Conservation (phyloP, 495 filamentous ascomycete species). For the Aspergillus incahuasiensis region DNA sequence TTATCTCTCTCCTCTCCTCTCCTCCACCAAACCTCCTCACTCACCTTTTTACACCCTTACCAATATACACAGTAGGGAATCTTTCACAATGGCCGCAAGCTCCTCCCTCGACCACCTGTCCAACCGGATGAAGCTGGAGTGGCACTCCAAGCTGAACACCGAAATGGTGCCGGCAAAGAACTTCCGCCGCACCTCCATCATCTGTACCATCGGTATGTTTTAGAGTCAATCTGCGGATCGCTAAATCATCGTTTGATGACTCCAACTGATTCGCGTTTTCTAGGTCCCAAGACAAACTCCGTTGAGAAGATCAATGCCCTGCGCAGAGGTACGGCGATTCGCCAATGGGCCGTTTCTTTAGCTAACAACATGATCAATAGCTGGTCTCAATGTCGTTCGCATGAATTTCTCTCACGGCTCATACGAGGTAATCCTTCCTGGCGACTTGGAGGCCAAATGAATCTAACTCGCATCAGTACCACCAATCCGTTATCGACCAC, state of each 20-base stretch:
- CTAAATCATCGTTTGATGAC: not conserved
- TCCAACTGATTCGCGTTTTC: slow-evolving; percentile 8
- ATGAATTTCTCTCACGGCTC: slow-evolving; percentile 99
- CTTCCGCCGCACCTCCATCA: slow-evolving; percentile 95
- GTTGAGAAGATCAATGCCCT: slow-evolving; percentile 93
- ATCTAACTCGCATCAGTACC: slow-evolving; percentile 50
- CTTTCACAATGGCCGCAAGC: slow-evolving; percentile 41
- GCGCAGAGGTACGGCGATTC: slow-evolving; percentile 53
- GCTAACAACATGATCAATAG: slow-evolving; percentile 39
- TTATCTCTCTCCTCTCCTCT: slow-evolving; percentile 21
- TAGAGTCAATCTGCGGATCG: not conserved
- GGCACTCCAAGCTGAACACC: slow-evolving; percentile 79
- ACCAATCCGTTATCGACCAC: slow-evolving; percentile 95
- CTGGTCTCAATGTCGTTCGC: slow-evolving; percentile 93
- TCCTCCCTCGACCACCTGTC: slow-evolving; percentile 75
- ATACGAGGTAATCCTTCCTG: slow-evolving; percentile 62
- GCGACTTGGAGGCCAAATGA: not conserved
- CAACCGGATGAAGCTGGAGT: slow-evolving; percentile 82
- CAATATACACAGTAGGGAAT: slow-evolving; percentile 16
- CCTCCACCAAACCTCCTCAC: slow-evolving; percentile 14
- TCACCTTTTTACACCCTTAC: slow-evolving; percentile 14
- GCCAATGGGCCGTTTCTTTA: not conserved
- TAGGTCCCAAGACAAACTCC: slow-evolving; percentile 95
- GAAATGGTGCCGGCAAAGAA: slow-evolving; percentile 75
- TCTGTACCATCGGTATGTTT: slow-evolving; percentile 86